Evolutionary conservation across 169 alveolate genomes (phyloP), one percentile per base, ranked within the genome.

Genomic region (Miamiensis avidus): DNA sequence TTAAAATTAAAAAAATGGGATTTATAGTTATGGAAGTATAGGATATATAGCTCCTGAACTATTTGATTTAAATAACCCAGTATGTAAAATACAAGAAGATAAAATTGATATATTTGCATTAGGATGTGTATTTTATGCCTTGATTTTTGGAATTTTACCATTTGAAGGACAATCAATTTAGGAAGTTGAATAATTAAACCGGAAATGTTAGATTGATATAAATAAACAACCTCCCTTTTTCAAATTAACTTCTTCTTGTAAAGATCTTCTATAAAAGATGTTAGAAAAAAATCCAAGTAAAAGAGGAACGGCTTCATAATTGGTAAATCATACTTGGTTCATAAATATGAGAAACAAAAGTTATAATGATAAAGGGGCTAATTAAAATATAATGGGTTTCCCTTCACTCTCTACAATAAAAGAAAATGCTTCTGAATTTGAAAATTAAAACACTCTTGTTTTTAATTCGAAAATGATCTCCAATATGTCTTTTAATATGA

Each of bases 41-140:
- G 90, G 90, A 0, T 86, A 69, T 81, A 84, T 79, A 11, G 90
- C 90, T 11, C 90, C 90, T 30, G 90, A 86, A 30, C 75, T 86
- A 49, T 86, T 81, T n/a, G n/a, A n/a, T n/a, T n/a, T n/a, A n/a
- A n/a, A n/a, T 81, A 86, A 75, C 65, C 31, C 86, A 16, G 69
- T 20, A 49, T 4, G 4, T 28, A 86, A 75, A n/a, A 69, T 31
- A 49, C 81, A 86, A 28, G 87, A 81, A 74, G 74, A 31, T 31
- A 86, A 86, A 69, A 76, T 86, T 15, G 90, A 86, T 76, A 64
- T 86, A 27, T 86, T 86, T 81, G 29, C 81, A 25, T 81, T 86
- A 65, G 90, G 90, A 31, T 64, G 81, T 31, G 87, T 86, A 31
- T 86, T 74, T 81, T 86, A 86, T n/a, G 31, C 81, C 0, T 81